These are phyloP conservation scores for Neospermospora avenae DNA, from an alignment of 2,329 filamentous ascomycete genomes.

Conservation along the genomic window DNA sequence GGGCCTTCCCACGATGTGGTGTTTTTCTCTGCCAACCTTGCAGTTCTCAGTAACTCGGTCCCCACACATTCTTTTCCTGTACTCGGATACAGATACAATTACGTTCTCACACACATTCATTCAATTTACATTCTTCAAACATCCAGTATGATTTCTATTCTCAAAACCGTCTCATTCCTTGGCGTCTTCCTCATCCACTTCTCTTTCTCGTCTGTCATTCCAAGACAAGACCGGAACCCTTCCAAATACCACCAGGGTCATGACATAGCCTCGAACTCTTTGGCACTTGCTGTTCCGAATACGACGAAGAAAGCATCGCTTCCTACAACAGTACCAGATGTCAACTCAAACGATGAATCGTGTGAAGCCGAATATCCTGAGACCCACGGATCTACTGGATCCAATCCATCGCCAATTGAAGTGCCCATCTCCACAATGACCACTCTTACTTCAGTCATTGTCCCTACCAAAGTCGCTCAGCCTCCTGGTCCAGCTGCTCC, in stretches of 20 bases:
- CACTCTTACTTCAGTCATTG: not conserved
- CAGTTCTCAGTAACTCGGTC: slow-evolving; percentile 2
- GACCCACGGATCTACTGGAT: not conserved
- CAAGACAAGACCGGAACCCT: not conserved
- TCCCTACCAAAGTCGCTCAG: not conserved
- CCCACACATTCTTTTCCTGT: slow-evolving; percentile 1
- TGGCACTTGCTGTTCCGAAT: not conserved
- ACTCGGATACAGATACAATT: not conserved
- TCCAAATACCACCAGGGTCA: not conserved
- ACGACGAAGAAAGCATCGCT: not conserved
- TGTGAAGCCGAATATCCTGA: not conserved
- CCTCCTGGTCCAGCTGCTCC: not conserved
- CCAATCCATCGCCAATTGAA: not conserved
- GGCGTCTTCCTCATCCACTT: slow-evolving; percentile 8
- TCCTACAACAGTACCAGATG: not conserved
- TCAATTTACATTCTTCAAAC: slow-evolving; percentile 1
- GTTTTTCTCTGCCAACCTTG: slow-evolving; percentile 2
- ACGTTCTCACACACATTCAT: slow-evolving; percentile 3
- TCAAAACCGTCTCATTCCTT: slow-evolving; percentile 10
- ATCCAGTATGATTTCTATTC: slow-evolving; percentile 14
- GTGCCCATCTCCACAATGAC: not conserved
- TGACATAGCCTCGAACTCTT: not conserved
- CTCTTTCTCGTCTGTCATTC: slow-evolving; percentile 10
- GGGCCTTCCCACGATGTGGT: not conserved
- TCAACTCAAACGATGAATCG: not conserved